These are phyloP conservation scores for Wallacemonas sp. DNA, from an alignment of 208 protist species.

Conservation along the genomic window DNA sequence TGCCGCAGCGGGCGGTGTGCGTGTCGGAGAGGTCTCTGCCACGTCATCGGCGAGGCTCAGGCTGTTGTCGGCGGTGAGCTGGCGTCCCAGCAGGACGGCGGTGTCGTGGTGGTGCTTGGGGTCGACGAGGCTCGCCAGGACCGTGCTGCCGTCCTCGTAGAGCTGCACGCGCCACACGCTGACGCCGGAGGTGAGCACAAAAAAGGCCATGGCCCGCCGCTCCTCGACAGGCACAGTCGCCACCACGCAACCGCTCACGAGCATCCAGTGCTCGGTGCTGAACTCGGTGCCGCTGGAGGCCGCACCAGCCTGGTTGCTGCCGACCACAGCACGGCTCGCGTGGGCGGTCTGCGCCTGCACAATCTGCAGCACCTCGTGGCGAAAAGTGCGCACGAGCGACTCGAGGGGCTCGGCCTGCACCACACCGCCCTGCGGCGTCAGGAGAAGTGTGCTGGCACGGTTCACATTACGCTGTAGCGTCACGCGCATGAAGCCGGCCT, in stretches of 20 bases:
- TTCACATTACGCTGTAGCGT: conserved; percentile 61
- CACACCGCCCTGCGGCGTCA: conserved; percentile 46
- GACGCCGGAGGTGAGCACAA: conserved; percentile 63
- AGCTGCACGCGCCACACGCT: conserved; percentile 66
- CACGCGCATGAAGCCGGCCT: conserved; percentile 35
- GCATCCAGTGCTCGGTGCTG: conserved; percentile 14
- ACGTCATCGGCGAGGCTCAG: not conserved
- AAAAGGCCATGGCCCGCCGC: conserved; percentile 28
- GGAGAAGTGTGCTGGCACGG: conserved; percentile 45
- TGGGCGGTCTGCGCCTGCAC: conserved; percentile 8
- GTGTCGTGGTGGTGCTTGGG: conserved; percentile 12
- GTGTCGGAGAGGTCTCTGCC: not conserved
- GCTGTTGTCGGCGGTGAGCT: conserved; percentile 5
- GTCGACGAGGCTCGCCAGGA: conserved; percentile 24
- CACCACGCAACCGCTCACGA: conserved; percentile 42
- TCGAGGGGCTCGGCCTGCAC: conserved; percentile 41
- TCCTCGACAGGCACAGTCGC: conserved; percentile 34
- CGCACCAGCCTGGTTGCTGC: conserved; percentile 10
- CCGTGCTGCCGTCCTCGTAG: conserved; percentile 42
- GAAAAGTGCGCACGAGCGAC: conserved; percentile 24
- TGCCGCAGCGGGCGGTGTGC: not conserved
- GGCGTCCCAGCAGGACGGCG: not conserved
- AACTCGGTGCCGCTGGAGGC: not conserved
- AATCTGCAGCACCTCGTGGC: not conserved
- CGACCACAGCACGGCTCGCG: conserved; percentile 9